A percentile compares a stretch with the other conserved stretches of the same genome.
Evolutionary conservation across 2,329 filamentous ascomycete genomes (phyloP).

Genomic region (Trichoderma atroviride): DNA sequence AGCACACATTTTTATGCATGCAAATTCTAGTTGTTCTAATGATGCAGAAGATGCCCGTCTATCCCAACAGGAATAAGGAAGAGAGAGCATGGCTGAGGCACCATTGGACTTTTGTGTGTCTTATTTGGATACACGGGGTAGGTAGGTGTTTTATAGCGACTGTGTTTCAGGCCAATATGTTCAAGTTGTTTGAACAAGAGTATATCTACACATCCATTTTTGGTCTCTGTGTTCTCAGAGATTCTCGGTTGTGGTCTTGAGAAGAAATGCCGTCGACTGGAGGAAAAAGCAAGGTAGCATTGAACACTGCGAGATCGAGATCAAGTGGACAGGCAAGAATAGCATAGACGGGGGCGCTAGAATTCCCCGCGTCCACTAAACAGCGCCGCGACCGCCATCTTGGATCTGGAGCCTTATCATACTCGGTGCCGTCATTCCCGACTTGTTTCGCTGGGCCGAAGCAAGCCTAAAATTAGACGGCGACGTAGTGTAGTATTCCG

Average conservation of each 20-base stretch:
- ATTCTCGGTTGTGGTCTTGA: background rate
- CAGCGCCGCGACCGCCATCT: background rate
- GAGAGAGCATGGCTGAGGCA: background rate
- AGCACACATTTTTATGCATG: conserved; percentile 13
- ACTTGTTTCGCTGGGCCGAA: background rate
- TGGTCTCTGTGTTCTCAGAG: background rate
- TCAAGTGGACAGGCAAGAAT: conserved; percentile 7
- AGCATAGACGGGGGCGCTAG: conserved; percentile 10
- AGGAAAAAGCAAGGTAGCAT: background rate
- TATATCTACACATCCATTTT: background rate
- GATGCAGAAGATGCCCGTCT: background rate
- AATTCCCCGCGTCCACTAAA: conserved; percentile 7
- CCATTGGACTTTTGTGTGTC: background rate
- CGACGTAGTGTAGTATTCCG: background rate
- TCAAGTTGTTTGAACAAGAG: background rate
- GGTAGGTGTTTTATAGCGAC: background rate
- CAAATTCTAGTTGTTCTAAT: background rate
- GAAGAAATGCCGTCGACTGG: background rate
- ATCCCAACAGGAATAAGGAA: background rate
- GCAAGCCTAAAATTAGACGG: background rate
- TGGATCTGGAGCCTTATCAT: conserved; percentile 1
- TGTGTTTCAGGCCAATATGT: background rate
- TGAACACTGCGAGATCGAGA: background rate
- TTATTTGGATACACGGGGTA: background rate
- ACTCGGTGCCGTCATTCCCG: background rate